phyloP scores from a whole-genome alignment of 2,329 filamentous ascomycete species.

The Colletotrichum liriopes region DNA sequence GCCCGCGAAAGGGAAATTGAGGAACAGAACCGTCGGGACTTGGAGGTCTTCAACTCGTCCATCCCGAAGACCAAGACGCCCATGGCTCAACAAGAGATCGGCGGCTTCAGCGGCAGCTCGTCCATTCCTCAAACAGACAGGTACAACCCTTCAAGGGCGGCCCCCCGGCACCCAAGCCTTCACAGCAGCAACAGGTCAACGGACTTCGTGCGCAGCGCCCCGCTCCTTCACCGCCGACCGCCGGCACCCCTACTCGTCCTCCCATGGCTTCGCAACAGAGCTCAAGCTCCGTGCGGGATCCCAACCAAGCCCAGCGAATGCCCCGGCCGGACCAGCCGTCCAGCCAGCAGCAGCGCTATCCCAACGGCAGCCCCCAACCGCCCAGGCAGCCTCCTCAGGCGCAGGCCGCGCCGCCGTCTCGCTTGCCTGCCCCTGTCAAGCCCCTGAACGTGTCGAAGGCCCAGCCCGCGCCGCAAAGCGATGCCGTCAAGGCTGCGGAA shows the following conservation, averaged over 20 bases:
- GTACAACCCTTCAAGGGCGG: conserved; percentile 88
- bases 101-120: conserved; percentile 73
- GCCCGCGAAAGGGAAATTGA: conserved; percentile 70
- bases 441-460: conserved; percentile 85
- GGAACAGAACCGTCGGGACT: conserved; percentile 80
- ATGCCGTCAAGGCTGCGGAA: conserved; percentile 90
- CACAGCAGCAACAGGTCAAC: conserved; percentile 69
- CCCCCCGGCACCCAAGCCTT: conserved; percentile 80
- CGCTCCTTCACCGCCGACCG: conserved; percentile 79
- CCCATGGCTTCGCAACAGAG: conserved; percentile 66
- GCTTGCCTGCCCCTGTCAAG: conserved; percentile 78
- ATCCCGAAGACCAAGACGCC: conserved; percentile 86
- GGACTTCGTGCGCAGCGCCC: conserved; percentile 81
- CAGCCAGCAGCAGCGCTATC: conserved; percentile 63
- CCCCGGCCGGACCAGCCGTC: conserved; percentile 64
- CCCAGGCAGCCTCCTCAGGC: conserved; percentile 59
- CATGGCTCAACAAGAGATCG: conserved; percentile 91
- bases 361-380: conserved; percentile 67
- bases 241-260: conserved; percentile 60
- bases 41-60: conserved; percentile 91
- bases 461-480: conserved; percentile 64
- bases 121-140: conserved; percentile 69
- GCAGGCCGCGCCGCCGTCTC: conserved; percentile 54
- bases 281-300: conserved; percentile 61
- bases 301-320: conserved; percentile 61